Conservation (phyloP, 2,329 filamentous ascomycete genomes). For the Paecilomyces formosus region DNA sequence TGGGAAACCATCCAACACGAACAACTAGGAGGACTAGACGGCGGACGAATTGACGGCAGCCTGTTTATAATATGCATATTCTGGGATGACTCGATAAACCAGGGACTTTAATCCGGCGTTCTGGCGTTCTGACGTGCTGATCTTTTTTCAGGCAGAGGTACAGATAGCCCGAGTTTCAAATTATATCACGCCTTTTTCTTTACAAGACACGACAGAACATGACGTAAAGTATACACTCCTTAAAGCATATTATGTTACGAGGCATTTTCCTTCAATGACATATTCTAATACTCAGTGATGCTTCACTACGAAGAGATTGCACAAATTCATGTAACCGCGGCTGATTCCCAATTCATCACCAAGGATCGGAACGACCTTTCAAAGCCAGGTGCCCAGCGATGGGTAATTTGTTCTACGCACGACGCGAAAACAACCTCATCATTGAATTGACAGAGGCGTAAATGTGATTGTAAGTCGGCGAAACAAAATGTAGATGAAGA, state of each 20-base stretch:
- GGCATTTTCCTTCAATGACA: not conserved
- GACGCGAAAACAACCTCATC: constrained; percentile 60
- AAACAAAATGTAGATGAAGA: constrained; percentile 32
- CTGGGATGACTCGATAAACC: not conserved
- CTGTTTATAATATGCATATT: constrained; percentile 9
- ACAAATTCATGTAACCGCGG: constrained; percentile 50
- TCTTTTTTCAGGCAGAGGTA: not conserved
- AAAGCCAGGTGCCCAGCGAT: constrained; percentile 66
- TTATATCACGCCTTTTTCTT: not conserved
- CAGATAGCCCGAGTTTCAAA: not conserved
- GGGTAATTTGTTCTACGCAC: constrained; percentile 58
- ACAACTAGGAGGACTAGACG: constrained; percentile 49
- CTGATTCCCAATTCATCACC: constrained; percentile 64
- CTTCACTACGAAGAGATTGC: not conserved
- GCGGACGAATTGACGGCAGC: constrained; percentile 6
- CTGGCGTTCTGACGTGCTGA: not conserved
- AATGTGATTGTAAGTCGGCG: constrained; percentile 54
- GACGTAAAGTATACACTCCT: not conserved
- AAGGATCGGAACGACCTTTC: constrained; percentile 56
- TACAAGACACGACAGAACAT: not conserved
- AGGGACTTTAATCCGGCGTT: not conserved
- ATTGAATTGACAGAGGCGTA: constrained; percentile 46
- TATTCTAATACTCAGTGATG: not conserved
- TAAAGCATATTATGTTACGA: not conserved
- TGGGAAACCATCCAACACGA: constrained; percentile 43